Conservation (phyloP, 2,329 filamentous ascomycete genomes). For the Curvularia spicifera region DNA sequence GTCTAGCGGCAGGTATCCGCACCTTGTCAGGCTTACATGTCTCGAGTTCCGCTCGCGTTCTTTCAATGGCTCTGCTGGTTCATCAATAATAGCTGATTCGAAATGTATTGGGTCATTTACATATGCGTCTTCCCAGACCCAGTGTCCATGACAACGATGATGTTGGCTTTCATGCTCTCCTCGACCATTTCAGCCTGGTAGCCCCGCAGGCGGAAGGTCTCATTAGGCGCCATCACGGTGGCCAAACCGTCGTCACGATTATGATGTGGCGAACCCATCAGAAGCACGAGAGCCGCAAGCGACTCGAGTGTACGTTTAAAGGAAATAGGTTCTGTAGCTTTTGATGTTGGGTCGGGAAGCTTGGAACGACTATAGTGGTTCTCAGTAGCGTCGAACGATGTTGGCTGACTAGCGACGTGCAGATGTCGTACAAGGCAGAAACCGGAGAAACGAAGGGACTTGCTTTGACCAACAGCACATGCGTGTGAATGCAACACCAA, state of each 20-base stretch:
- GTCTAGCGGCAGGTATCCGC: conserved; percentile 9
- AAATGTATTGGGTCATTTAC: conserved; percentile 17
- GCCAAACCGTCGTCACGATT: conserved; percentile 10
- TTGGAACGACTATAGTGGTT: neutral
- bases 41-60: conserved; percentile 54
- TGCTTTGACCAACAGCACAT: neutral
- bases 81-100: conserved; percentile 15
- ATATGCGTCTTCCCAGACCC: conserved; percentile 59
- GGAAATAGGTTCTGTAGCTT: neutral
- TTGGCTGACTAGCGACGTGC: conserved; percentile 5
- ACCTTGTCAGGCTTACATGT: conserved; percentile 46
- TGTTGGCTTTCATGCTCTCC: conserved; percentile 52
- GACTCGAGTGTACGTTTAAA: neutral
- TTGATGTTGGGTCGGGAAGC: neutral
- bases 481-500: neutral
- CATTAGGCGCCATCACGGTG: conserved; percentile 11
- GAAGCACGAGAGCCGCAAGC: neutral
- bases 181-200: conserved; percentile 60
- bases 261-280: conserved; percentile 10
- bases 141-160: conserved; percentile 59
- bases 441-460: neutral
- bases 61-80: conserved; percentile 49
- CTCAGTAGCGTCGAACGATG: conserved; percentile 4
- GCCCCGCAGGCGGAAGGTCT: conserved; percentile 46
- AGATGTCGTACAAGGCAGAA: conserved; percentile 1